These are phyloP conservation scores for Lichtheimia ornata DNA, from an alignment of 371 early-diverging fungal species.

Conservation along the genomic window DNA sequence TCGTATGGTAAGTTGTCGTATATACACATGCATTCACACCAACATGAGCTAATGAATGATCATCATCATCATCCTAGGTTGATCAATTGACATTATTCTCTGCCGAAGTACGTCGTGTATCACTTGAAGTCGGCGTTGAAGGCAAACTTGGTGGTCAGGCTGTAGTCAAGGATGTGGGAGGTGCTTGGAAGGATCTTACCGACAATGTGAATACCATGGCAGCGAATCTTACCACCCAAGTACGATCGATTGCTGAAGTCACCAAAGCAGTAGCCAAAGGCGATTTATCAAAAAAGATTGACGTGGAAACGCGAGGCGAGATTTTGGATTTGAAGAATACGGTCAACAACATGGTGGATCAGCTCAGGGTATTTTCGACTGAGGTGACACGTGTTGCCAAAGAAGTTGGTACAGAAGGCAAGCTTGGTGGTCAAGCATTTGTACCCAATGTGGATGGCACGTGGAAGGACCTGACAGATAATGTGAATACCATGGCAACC, in stretches of 20 bases:
- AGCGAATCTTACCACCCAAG: conserved; percentile 49
- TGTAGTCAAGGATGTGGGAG: conserved; percentile 46
- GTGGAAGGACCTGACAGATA: conserved; percentile 54
- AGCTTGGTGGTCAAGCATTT: conserved; percentile 39
- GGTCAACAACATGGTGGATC: conserved; percentile 63
- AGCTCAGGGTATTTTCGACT: conserved; percentile 36
- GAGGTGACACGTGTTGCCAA: conserved; percentile 47
- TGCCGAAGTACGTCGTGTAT: conserved; percentile 46
- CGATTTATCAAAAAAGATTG: conserved; percentile 61
- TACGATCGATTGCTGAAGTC: conserved; percentile 57
- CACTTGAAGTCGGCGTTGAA: conserved; percentile 53
- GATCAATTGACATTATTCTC: conserved; percentile 48
- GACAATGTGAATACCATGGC: conserved; percentile 58
- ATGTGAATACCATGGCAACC: conserved; percentile 51
- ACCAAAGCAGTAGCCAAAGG: conserved; percentile 57
- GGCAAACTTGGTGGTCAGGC: conserved; percentile 51
- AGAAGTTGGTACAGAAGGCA: conserved; percentile 56
- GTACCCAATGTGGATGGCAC: conserved; percentile 50
- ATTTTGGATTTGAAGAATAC: conserved; percentile 67
- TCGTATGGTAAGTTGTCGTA: conserved; percentile 34
- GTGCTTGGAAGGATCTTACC: conserved; percentile 56
- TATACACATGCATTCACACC: not conserved
- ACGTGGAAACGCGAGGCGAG: conserved; percentile 66
- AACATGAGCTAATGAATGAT: no score
- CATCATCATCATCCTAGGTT: conserved; percentile 7